Evolutionary conservation across 257 asterid genomes (phyloP).

Genomic region (Mentha longifolia): DNA sequence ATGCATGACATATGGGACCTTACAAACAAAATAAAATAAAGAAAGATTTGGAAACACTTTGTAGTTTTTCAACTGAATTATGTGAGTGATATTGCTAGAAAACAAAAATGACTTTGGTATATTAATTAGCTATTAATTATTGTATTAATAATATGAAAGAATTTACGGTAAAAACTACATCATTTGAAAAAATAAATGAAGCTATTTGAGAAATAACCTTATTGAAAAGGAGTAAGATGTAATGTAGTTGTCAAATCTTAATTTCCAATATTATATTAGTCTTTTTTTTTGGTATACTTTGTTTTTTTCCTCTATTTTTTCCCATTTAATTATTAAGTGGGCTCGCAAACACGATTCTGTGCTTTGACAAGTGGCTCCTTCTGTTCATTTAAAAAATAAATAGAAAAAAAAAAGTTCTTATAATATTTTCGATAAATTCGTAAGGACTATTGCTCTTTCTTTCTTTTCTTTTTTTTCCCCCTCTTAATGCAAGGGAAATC

Average conservation of each 20-base stretch:
- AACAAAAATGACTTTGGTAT: background rate
- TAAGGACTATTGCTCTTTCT: too few species aligned
- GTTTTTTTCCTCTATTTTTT: background rate
- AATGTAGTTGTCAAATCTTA: conserved; percentile 29
- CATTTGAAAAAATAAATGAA: background rate
- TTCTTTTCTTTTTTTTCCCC: too few species aligned
- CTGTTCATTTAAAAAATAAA: background rate
- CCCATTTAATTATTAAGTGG: background rate
- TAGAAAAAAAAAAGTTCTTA: conserved; percentile 9
- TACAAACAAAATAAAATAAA: background rate
- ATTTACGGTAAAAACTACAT: background rate
- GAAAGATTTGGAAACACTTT: background rate
- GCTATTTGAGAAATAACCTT: conserved; percentile 1
- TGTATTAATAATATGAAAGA: background rate
- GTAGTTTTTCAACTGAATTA: conserved; percentile 3
- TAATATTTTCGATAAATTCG: too few species aligned
- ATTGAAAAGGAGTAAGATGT: conserved; percentile 20
- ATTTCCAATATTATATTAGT: background rate
- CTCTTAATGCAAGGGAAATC: too few species aligned
- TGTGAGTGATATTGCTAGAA: background rate
- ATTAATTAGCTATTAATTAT: too few species aligned
- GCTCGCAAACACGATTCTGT: conserved; percentile 17
- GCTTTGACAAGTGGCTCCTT: conserved; percentile 1
- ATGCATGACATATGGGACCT: background rate
- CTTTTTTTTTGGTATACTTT: conserved; percentile 16